A percentile compares a stretch with the other conserved stretches of the same genome.
Evolutionary conservation across 805 yeast genomes (phyloP).

Genomic region (Candida suzukii): DNA sequence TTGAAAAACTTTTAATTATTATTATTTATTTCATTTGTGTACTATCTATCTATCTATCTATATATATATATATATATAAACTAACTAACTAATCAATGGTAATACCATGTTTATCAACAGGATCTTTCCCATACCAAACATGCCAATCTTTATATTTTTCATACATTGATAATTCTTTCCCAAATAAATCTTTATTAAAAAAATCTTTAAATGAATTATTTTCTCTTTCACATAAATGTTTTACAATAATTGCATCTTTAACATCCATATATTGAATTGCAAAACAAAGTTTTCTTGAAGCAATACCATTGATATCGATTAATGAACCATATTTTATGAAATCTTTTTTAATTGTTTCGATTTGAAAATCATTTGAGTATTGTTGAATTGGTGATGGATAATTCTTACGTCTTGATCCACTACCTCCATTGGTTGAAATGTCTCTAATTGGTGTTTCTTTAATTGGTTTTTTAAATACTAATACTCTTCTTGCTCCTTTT

Average conservation of each 20-base stretch:
- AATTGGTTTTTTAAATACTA: conserved; percentile 39
- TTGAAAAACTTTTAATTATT: too few relatives aligned
- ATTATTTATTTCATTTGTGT: too few relatives aligned
- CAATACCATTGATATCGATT: conserved; percentile 56
- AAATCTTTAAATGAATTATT: neutral
- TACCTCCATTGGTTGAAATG: conserved; percentile 13
- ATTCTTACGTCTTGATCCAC: neutral
- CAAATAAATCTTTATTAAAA: neutral
- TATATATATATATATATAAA: too few relatives aligned
- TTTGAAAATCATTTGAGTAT: conserved; percentile 38
- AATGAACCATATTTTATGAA: conserved; percentile 53
- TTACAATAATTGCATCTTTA: conserved; percentile 52
- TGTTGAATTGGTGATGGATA: conserved; percentile 31
- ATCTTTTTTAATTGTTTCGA: conserved; percentile 38
- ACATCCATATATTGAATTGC: conserved; percentile 54
- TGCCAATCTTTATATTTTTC: conserved; percentile 53
- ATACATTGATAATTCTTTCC: conserved; percentile 25
- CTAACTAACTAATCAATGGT: neutral
- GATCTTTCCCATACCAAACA: conserved; percentile 61
- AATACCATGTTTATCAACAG: conserved; percentile 36
- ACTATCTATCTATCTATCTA: too few relatives aligned
- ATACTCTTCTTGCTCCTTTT: conserved; percentile 48
- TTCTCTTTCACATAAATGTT: conserved; percentile 32
- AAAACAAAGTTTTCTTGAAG: conserved; percentile 57
- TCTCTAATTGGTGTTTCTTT: conserved; percentile 9